Evolutionary conservation across 495 filamentous ascomycete genomes (phyloP).

Genomic region (Lindgomyces ingoldianus): DNA sequence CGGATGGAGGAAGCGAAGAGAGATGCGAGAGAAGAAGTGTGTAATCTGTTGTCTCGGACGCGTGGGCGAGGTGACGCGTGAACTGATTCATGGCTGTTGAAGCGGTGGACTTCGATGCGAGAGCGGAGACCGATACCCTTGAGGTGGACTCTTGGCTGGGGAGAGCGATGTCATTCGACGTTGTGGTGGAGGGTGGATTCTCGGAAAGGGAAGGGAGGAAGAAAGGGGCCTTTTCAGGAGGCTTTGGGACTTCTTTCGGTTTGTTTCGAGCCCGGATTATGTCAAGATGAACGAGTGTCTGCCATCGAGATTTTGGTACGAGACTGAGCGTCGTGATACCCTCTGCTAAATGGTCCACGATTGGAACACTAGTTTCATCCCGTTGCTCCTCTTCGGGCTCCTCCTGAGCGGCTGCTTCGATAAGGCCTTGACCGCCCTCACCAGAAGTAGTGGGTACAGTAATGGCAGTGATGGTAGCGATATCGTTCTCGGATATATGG

Average conservation of each 20-base stretch:
- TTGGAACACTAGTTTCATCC: conserved; percentile 49
- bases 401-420: conserved; percentile 53
- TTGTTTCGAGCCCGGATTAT: conserved; percentile 91
- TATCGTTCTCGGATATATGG: conserved; percentile 72
- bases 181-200: conserved; percentile 26
- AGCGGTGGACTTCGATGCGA: conserved; percentile 45
- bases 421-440: conserved; percentile 69
- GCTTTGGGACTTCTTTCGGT: conserved; percentile 86
- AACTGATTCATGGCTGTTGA: conserved; percentile 49
- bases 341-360: conserved; percentile 71
- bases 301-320: conserved; percentile 88
- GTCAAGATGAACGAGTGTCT: conserved; percentile 87
- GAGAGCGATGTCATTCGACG: conserved; percentile 2
- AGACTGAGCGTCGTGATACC: conserved; percentile 86
- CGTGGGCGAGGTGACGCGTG: conserved; percentile 57
- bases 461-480: conserved; percentile 60
- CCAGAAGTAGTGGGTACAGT: conserved; percentile 73
- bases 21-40: conserved; percentile 66
- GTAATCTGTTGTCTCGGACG: conserved; percentile 52
- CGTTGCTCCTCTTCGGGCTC: conserved; percentile 41
- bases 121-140: conserved; percentile 21
- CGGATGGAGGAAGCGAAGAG: conserved; percentile 73
- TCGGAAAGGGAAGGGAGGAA: conserved; percentile 73
- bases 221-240: conserved; percentile 92
- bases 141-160: conserved; percentile 8